Evolutionary conservation across 495 filamentous ascomycete species (phyloP).

Genomic region (Neurospora tetraspora): DNA sequence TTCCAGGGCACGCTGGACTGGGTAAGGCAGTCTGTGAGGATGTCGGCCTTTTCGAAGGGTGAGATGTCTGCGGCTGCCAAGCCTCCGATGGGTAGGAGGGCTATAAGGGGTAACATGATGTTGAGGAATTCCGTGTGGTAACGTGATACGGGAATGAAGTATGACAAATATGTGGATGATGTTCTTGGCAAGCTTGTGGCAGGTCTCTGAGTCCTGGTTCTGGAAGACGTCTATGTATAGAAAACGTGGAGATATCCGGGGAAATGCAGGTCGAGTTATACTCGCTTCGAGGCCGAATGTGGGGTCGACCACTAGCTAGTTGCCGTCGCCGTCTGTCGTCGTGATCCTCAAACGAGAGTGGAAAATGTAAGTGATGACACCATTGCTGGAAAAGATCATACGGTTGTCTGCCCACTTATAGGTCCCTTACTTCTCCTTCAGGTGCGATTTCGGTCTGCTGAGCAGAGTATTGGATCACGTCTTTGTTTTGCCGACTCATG

Average conservation of each 20-base stretch:
- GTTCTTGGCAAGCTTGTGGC: slow-evolving; percentile 4
- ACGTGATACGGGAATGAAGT: slow-evolving; percentile 7
- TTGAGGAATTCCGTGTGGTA: not conserved
- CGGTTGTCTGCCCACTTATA: slow-evolving; percentile 20
- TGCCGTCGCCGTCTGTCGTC: slow-evolving; percentile 4
- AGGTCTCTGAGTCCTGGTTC: not conserved
- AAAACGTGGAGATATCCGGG: slow-evolving; percentile 19
- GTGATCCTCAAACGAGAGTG: slow-evolving; percentile 1
- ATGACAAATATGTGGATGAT: not conserved
- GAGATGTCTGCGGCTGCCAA: slow-evolving; percentile 8
- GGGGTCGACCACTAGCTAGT: slow-evolving; percentile 6
- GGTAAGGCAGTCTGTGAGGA: slow-evolving; percentile 30
- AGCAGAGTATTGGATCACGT: slow-evolving; percentile 16
- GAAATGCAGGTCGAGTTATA: slow-evolving; percentile 21
- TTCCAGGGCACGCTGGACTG: slow-evolving; percentile 23
- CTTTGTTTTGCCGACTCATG: slow-evolving; percentile 16
- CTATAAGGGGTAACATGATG: slow-evolving; percentile 9
- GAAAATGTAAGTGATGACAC: slow-evolving; percentile 1
- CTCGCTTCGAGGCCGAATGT: slow-evolving; percentile 1
- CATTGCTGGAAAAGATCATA: slow-evolving; percentile 14
- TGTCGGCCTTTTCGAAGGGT: slow-evolving; percentile 17
- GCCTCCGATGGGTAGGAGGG: slow-evolving; percentile 11
- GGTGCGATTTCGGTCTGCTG: slow-evolving; percentile 3
- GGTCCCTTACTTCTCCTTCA: not conserved
- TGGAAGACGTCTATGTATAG: not conserved